Conservation (phyloP, 805 yeast species). For the Candida tibetensis region DNA sequence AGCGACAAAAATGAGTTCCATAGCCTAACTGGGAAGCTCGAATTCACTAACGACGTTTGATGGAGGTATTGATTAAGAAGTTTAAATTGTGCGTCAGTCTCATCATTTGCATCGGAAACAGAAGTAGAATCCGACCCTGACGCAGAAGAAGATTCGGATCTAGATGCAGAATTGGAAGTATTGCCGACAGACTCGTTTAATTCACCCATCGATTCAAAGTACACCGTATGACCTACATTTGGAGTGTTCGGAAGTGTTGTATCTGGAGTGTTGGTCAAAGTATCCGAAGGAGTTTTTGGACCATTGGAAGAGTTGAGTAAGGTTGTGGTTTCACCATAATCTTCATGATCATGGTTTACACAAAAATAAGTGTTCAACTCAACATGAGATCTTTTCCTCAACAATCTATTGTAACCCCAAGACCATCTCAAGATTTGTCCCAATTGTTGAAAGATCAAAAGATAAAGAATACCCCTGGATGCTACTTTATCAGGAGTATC, state of each 20-base stretch:
- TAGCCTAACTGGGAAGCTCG: background rate
- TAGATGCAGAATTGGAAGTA: background rate
- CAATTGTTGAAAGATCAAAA: conserved; percentile 75
- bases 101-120: no score
- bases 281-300: background rate
- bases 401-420: conserved; percentile 76
- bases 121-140: background rate
- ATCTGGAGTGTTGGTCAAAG: background rate
- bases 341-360: conserved; percentile 1
- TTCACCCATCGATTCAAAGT: background rate
- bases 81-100: background rate
- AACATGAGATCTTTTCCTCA: conserved; percentile 48
- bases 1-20: background rate
- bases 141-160: background rate
- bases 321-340: conserved; percentile 13
- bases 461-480: conserved; percentile 71
- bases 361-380: conserved; percentile 28
- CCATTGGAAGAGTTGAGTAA: conserved; percentile 7
- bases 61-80: conserved; percentile 3
- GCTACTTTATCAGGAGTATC: conserved; percentile 71
- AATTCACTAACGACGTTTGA: background rate
- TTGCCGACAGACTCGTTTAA: background rate
- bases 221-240: background rate
- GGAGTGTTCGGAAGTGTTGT: background rate
- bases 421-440: conserved; percentile 85